A percentile compares a stretch with the other conserved stretches of the same genome.
These are phyloP conservation scores for Papiliotrema flavescens DNA, from an alignment of 1,284 basidiomycete genomes.

Conservation along the genomic window DNA sequence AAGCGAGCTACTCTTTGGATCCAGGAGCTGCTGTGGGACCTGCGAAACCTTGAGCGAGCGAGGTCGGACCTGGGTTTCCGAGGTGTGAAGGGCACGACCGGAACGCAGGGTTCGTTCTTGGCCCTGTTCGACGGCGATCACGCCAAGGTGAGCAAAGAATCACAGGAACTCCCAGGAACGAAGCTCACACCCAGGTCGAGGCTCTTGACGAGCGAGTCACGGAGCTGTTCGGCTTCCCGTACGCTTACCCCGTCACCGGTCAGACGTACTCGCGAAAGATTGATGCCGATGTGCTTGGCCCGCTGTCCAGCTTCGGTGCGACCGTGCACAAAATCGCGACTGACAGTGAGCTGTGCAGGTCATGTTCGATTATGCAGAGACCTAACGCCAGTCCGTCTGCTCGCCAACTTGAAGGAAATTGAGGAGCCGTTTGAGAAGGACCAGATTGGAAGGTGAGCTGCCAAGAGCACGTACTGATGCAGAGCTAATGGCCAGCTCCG, in stretches of 20 bases:
- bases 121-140: constrained; percentile 94
- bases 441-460: constrained; percentile 73
- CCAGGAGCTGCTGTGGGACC: constrained; percentile 95
- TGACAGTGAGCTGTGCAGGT: constrained; percentile 56
- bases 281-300: constrained; percentile 86
- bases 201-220: constrained; percentile 86
- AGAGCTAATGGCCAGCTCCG: constrained; percentile 58
- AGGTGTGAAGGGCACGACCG: constrained; percentile 98
- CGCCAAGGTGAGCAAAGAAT: constrained; percentile 63
- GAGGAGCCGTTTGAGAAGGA: constrained; percentile 99
- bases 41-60: constrained; percentile 87
- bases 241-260: constrained; percentile 95
- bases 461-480: no score
- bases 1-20: constrained; percentile 98
- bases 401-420: constrained; percentile 95
- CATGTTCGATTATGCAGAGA: not conserved
- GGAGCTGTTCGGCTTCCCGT: constrained; percentile 82
- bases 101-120: constrained; percentile 95
- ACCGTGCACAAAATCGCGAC: constrained; percentile 98
- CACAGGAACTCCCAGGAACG: not conserved
- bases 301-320: constrained; percentile 85
- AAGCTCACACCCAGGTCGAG: constrained; percentile 63
- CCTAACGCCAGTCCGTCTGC: constrained; percentile 58
- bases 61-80: constrained; percentile 94
- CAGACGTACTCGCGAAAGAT: constrained; percentile 99